Evolutionary conservation across 1,139 yeast species (phyloP).

Genomic region (Yamadazyma diddensiae): DNA sequence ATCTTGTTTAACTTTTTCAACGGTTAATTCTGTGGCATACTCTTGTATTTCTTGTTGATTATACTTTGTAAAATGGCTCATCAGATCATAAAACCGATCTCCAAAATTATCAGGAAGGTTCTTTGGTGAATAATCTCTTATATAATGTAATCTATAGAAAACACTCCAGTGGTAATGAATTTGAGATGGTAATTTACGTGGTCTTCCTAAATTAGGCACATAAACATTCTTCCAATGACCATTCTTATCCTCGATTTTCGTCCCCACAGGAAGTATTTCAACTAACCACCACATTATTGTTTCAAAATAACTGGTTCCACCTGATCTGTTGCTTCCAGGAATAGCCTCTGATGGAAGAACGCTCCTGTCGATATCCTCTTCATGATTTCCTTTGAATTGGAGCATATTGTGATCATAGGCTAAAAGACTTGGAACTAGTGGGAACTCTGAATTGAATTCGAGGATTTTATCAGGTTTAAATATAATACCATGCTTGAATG

Average conservation of each 20-base stretch:
- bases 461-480: constrained; percentile 40
- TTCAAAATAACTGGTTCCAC: constrained; percentile 14
- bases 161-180: constrained; percentile 62
- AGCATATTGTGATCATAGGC: constrained; percentile 50
- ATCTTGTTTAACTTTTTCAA: constrained; percentile 21
- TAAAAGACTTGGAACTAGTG: constrained; percentile 36
- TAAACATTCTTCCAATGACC: constrained; percentile 47
- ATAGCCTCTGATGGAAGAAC: constrained; percentile 8
- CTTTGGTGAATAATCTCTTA: constrained; percentile 41
- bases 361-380: not conserved
- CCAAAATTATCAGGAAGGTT: constrained; percentile 34
- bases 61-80: constrained; percentile 13
- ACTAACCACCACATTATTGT: constrained; percentile 55
- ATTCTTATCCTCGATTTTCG: constrained; percentile 40
- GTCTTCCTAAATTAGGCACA: constrained; percentile 53
- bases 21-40: constrained; percentile 13
- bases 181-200: constrained; percentile 44
- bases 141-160: constrained; percentile 48
- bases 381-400: constrained; percentile 10
- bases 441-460: constrained; percentile 35
- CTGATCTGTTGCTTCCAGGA: constrained; percentile 27
- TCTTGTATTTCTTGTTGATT: constrained; percentile 9
- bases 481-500: constrained; percentile 45
- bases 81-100: constrained; percentile 18
- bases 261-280: constrained; percentile 57